Conservation (phyloP, 495 filamentous ascomycete species). For the Glutinoglossum americanum region DNA sequence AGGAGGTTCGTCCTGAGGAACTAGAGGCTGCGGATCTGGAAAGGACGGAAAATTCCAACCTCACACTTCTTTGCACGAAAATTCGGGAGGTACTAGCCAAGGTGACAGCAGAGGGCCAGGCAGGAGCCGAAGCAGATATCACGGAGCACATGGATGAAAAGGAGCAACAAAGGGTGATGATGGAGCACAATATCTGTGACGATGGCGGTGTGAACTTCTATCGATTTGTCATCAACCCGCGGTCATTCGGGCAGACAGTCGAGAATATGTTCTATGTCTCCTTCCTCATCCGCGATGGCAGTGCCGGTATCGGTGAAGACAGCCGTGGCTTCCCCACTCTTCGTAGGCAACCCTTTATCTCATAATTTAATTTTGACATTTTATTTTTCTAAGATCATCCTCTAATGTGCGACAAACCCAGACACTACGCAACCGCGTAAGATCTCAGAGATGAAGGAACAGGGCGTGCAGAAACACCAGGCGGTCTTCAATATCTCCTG, state of each 20-base stretch:
- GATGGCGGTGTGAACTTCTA: slow-evolving; percentile 54
- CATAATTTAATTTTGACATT: not conserved
- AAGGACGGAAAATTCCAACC: slow-evolving; percentile 46
- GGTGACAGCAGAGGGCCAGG: slow-evolving; percentile 20
- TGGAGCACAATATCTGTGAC: slow-evolving; percentile 30
- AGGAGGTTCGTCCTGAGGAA: slow-evolving; percentile 49
- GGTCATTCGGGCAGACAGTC: slow-evolving; percentile 81
- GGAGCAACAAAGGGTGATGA: slow-evolving; percentile 24
- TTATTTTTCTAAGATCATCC: slow-evolving; percentile 4
- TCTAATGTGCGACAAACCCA: slow-evolving; percentile 14
- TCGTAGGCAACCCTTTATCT: slow-evolving; percentile 28
- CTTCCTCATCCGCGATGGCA: slow-evolving; percentile 80
- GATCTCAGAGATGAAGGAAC: slow-evolving; percentile 25
- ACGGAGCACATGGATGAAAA: slow-evolving; percentile 17
- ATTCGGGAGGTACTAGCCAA: slow-evolving; percentile 28
- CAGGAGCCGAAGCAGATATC: slow-evolving; percentile 19
- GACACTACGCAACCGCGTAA: slow-evolving; percentile 7
- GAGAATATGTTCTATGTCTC: slow-evolving; percentile 96
- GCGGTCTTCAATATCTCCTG: slow-evolving; percentile 71
- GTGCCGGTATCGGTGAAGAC: slow-evolving; percentile 41
- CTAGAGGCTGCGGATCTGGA: slow-evolving; percentile 48
- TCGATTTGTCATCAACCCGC: slow-evolving; percentile 69
- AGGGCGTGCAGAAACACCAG: slow-evolving; percentile 46
- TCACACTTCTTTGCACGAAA: slow-evolving; percentile 46
- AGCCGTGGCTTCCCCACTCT: slow-evolving; percentile 44